phyloP scores from a whole-genome alignment of 192 early-diverging fungal species.

The Coemansia sp. region DNA sequence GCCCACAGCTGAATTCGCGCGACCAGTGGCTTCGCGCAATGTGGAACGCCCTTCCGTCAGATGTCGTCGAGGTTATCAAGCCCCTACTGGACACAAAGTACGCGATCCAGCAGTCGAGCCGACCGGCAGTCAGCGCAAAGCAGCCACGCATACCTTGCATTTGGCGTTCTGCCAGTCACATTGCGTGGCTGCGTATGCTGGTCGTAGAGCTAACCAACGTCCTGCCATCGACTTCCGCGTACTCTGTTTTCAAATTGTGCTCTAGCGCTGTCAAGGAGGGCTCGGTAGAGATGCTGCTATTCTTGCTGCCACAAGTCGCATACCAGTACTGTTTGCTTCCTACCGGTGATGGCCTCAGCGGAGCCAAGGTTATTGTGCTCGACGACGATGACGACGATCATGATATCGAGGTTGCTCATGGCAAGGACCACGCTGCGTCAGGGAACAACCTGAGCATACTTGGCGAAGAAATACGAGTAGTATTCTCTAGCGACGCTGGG shows the following conservation, averaged over 20 bases:
- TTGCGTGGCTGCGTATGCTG: conserved; percentile 44
- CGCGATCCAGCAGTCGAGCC: conserved; percentile 34
- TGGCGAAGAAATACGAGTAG: conserved; percentile 30
- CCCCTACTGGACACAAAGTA: conserved; percentile 54
- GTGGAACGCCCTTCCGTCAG: conserved; percentile 44
- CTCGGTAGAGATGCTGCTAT: conserved; percentile 30
- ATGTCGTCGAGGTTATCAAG: conserved; percentile 22
- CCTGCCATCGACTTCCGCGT: conserved; percentile 5
- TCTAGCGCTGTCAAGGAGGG: conserved; percentile 47
- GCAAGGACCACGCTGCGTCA: not conserved
- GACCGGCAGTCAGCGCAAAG: not conserved
- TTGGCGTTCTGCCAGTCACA: conserved; percentile 7
- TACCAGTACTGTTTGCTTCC: conserved; percentile 36
- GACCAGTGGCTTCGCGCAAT: conserved; percentile 25
- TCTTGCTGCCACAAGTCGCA: conserved; percentile 36
- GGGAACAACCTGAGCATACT: not conserved
- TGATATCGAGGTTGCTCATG: not conserved
- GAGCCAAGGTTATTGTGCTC: conserved; percentile 17
- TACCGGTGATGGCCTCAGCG: not conserved
- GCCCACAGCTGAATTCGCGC: conserved; percentile 1
- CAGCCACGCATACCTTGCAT: conserved; percentile 21
- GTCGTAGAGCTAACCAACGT: conserved; percentile 26
- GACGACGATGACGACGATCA: conserved; percentile 34
- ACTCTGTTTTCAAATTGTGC: conserved; percentile 33
- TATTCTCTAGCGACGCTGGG: conserved; percentile 15